Conservation (phyloP, 306 rosid genomes). For the Medicago lupulina region DNA sequence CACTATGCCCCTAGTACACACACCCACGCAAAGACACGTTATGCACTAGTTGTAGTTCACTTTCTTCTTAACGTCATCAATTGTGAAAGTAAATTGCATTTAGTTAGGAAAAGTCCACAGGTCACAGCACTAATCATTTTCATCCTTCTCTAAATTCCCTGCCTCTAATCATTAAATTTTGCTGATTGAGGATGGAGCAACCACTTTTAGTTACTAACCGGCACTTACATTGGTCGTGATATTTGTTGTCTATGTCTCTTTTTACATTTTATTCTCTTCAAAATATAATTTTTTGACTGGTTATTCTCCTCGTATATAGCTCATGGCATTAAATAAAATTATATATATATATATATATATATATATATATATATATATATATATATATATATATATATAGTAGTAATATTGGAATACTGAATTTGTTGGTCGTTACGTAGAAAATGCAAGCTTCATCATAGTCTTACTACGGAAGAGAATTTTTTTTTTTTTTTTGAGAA, state of each 20-base stretch:
- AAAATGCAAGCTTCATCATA: not conserved
- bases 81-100: conserved; percentile 42
- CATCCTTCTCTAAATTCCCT: conserved; percentile 50
- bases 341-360: not conserved
- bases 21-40: conserved; percentile 34
- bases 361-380: too few species aligned
- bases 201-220: conserved; percentile 74
- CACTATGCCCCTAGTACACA: not conserved
- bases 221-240: conserved; percentile 48
- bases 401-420: conserved; percentile 1
- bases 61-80: conserved; percentile 40
- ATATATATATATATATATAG: not conserved
- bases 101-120: conserved; percentile 56
- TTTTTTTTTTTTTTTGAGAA: too few species aligned
- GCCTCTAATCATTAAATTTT: conserved; percentile 51
- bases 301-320: not conserved
- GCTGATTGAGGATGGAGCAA: conserved; percentile 65
- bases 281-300: too few species aligned
- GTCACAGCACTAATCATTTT: conserved; percentile 67
- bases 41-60: conserved; percentile 45
- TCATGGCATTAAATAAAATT: conserved; percentile 26
- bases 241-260: conserved; percentile 42
- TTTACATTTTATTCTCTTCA: conserved; percentile 8
- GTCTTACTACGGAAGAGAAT: not conserved
- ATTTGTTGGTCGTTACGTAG: conserved; percentile 28